Percentiles rank a stretch among this genome's conserved stretches.
Conservation (phyloP, 345 rosid genomes). For the Eucalyptus sideroxylon region DNA sequence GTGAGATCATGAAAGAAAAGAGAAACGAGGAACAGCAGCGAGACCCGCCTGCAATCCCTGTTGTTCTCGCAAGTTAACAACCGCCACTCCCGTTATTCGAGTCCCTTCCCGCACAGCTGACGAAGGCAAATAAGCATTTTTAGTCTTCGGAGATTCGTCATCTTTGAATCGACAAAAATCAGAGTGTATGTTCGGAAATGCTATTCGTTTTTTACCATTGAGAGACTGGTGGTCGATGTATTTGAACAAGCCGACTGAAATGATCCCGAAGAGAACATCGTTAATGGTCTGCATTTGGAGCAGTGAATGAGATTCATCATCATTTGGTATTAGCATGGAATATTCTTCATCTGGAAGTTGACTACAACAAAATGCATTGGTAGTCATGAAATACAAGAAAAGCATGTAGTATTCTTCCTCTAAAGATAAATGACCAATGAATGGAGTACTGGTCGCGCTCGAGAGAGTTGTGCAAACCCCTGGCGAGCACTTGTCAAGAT, state of each 20-base stretch:
- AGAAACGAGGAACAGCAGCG: too few species aligned
- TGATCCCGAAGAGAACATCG: slow-evolving; percentile 48
- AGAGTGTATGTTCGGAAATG: not conserved
- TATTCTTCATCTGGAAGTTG: not conserved
- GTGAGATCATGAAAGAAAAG: too few species aligned
- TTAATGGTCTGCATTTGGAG: slow-evolving; percentile 38
- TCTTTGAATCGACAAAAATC: not conserved
- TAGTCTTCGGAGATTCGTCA: not conserved
- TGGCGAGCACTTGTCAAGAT: not conserved
- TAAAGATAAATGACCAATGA: not conserved
- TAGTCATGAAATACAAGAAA: not conserved
- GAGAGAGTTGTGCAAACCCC: too few species aligned
- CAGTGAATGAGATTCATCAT: not conserved
- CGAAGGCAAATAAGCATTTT: not conserved
- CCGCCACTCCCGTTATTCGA: too few species aligned
- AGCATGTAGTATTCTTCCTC: not conserved
- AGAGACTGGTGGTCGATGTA: slow-evolving; percentile 36
- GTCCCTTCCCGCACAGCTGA: slow-evolving; percentile 11
- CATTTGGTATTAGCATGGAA: not conserved
- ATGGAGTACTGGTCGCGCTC: not conserved
- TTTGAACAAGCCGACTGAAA: slow-evolving; percentile 36
- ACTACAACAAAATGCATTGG: not conserved
- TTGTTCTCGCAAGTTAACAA: too few species aligned
- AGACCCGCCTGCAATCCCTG: too few species aligned
- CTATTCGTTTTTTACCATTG: slow-evolving; percentile 2